A percentile compares a stretch with the other conserved stretches of the same genome.
Conservation (phyloP, 192 early-diverging fungal species). For the Linnemannia hyalina region DNA sequence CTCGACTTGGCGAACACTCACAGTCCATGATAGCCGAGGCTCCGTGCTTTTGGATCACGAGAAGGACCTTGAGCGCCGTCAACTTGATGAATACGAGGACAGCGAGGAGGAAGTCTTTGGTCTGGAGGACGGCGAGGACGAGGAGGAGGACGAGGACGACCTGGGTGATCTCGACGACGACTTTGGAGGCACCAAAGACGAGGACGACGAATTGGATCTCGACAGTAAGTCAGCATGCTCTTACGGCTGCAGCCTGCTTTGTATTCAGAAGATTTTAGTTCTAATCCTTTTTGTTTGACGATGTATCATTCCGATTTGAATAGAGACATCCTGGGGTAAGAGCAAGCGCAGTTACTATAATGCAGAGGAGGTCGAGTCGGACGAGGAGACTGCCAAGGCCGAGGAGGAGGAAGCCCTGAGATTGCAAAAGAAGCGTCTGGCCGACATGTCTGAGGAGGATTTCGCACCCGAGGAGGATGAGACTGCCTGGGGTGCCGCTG, state of each 20-base stretch:
- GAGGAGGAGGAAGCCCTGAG: constrained; percentile 92
- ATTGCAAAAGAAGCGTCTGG: constrained; percentile 84
- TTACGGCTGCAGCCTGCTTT: constrained; percentile 23
- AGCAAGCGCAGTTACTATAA: constrained; percentile 85
- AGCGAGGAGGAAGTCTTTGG: constrained; percentile 86
- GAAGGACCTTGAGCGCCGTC: constrained; percentile 30
- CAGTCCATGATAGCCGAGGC: constrained; percentile 49
- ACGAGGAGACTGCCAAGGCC: constrained; percentile 84
- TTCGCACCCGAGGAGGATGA: constrained; percentile 87
- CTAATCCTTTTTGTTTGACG: too few species aligned
- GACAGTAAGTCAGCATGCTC: constrained; percentile 42
- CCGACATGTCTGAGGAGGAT: constrained; percentile 87
- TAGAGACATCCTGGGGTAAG: constrained; percentile 86
- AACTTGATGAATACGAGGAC: constrained; percentile 65
- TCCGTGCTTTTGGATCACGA: constrained; percentile 47
- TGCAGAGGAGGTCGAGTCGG: constrained; percentile 82
- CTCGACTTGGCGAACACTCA: neutral
- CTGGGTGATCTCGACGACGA: constrained; percentile 54
- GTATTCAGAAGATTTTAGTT: neutral
- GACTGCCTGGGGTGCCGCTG: constrained; percentile 60
- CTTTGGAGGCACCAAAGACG: constrained; percentile 35
- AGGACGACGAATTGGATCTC: constrained; percentile 45
- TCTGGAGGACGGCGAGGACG: constrained; percentile 67
- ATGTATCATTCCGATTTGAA: neutral
- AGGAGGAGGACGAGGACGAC: constrained; percentile 61